Evolutionary conservation across 176 grass and related monocot genomes (phyloP), one percentile per base, ranked within the genome.

Genomic region (Elymus sibiricus): DNA sequence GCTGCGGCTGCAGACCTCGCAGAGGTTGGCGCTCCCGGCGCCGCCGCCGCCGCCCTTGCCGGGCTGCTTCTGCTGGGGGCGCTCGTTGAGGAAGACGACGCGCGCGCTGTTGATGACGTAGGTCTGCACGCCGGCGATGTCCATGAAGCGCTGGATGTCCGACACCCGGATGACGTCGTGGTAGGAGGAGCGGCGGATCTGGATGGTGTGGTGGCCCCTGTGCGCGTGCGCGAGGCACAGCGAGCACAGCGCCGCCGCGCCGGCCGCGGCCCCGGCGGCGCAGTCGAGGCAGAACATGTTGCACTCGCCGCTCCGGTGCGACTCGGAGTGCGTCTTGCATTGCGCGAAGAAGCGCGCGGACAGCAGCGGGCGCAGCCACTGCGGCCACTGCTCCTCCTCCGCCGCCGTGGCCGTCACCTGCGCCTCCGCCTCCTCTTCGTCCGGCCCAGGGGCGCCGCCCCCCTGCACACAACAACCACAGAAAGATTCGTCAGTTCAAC

Each of bases 211-310:
- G 75, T 82, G 92, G 58, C 92, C 92, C 51, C 84, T 65, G 89
- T 85, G 86, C 84, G 58, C 86, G 79, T 88, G 81, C 24, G 92
- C 82, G 75, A 95, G 63, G 92, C 97, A 98, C 35, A 94, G 84
- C 3, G 97, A 95, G 89, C 97, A 98, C 64, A 98, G 97, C 72
- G 72, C 72, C 3, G 72, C 72, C 0, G 91, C 84, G 58, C 12
- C 79, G 14, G 72, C 43, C 2, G 37, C 88, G 17, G 58, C 42
- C 56, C 3, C 70, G 34, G 88, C 76, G 78, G 74, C 80, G 88
- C 97, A 98, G 62, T 98, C 97, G 82, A 98, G 92, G 85, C 97
- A 98, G 86, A 91, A 98, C 96, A 92, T 94, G 90, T 98, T 98
- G 86, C 97, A 95, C 85, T 95, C 95, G 67, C 91, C 89, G 83